phyloP scores from a whole-genome alignment of 345 rosid species.

The Salix udensis region DNA sequence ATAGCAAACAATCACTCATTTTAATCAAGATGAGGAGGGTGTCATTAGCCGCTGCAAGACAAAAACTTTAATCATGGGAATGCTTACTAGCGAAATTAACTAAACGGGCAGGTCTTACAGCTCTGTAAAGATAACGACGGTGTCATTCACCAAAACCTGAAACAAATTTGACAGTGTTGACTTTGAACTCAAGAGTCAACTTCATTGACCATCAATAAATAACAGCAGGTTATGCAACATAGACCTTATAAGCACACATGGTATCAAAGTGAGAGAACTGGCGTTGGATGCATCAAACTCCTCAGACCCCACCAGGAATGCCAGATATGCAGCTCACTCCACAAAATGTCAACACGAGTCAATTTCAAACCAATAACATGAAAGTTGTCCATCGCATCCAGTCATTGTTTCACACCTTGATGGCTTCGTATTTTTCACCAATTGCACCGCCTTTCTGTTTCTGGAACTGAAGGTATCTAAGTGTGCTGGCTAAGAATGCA shows the following conservation, averaged over 20 bases:
- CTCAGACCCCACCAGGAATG: not conserved
- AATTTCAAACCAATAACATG: not conserved
- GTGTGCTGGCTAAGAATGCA: slow-evolving; percentile 73
- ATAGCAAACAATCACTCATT: too few species aligned
- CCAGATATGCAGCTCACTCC: not conserved
- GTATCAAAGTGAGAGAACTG: not conserved
- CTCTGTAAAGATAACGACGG: not conserved
- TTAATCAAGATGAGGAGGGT: too few species aligned
- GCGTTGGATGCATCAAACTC: not conserved
- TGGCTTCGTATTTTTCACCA: slow-evolving; percentile 70
- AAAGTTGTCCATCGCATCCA: not conserved
- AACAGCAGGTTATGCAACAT: not conserved
- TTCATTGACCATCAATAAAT: not conserved
- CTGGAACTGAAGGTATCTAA: slow-evolving; percentile 79
- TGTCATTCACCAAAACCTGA: not conserved
- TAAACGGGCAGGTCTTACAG: not conserved
- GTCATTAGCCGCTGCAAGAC: too few species aligned
- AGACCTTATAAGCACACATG: not conserved
- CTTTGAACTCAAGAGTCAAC: not conserved
- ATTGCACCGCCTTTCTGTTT: slow-evolving; percentile 91
- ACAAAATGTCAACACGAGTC: not conserved
- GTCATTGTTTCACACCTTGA: slow-evolving; percentile 47
- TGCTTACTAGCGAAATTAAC: not conserved
- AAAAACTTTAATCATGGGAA: not conserved
- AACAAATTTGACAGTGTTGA: not conserved